Evolutionary conservation across 495 filamentous ascomycete species (phyloP).

Genomic region (Podospora sp.): DNA sequence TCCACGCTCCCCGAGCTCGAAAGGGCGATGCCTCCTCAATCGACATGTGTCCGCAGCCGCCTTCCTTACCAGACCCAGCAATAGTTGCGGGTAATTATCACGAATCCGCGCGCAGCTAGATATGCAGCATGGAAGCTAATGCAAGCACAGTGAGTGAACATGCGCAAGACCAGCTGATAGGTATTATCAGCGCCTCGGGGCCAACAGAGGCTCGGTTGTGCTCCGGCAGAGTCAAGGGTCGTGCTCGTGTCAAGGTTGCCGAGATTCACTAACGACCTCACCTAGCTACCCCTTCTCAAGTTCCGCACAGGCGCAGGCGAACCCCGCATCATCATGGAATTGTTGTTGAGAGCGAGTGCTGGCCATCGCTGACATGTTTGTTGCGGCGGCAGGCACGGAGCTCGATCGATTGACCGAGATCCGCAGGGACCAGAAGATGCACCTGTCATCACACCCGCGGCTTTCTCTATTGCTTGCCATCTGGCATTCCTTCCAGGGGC

Average conservation of each 20-base stretch:
- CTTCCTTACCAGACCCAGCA: neutral
- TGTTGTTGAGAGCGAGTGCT: neutral
- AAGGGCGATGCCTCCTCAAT: neutral
- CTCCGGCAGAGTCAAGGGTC: neutral
- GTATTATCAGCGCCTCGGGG: constrained; percentile 17
- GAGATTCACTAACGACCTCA: constrained; percentile 1
- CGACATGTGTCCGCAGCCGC: neutral
- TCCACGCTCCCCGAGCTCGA: neutral
- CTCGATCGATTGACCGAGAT: constrained; percentile 24
- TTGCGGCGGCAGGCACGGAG: neutral
- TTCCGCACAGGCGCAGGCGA: neutral
- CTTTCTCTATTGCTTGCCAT: neutral
- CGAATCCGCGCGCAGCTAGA: constrained; percentile 19
- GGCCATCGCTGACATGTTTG: neutral
- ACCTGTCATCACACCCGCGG: constrained; percentile 3
- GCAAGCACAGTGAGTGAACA: constrained; percentile 19
- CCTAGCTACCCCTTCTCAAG: neutral
- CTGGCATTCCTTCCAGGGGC: constrained; percentile 1
- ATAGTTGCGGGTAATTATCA: constrained; percentile 17
- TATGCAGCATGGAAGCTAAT: constrained; percentile 34
- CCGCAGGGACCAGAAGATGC: constrained; percentile 8
- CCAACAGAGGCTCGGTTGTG: constrained; percentile 1
- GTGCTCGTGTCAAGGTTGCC: neutral
- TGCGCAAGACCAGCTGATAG: constrained; percentile 8
- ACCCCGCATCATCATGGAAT: neutral